These are phyloP conservation scores for Penicillium sp. DNA, from an alignment of 2,329 filamentous ascomycete species.

Conservation along the genomic window DNA sequence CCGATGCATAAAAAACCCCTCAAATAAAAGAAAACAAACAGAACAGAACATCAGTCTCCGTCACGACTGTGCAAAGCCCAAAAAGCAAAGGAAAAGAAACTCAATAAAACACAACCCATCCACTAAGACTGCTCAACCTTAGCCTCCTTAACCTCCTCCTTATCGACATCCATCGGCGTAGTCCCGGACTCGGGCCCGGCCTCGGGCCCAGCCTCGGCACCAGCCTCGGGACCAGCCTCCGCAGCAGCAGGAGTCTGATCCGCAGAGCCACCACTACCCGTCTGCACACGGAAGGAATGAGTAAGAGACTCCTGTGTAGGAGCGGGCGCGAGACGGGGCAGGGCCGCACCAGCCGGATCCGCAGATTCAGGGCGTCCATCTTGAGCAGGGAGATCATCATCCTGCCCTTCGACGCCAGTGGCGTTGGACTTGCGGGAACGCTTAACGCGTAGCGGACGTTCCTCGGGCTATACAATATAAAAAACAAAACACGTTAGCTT, in stretches of 20 bases:
- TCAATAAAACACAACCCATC: neutral
- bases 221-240: slow-evolving; percentile 4
- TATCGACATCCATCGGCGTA: slow-evolving; percentile 42
- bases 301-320: slow-evolving; percentile 40
- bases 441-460: slow-evolving; percentile 48
- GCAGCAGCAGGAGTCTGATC: slow-evolving; percentile 22
- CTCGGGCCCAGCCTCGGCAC: neutral
- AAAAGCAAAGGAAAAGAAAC: slow-evolving; percentile 8
- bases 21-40: slow-evolving; percentile 1
- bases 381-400: slow-evolving; percentile 26
- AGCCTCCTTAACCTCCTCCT: slow-evolving; percentile 35
- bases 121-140: slow-evolving; percentile 32
- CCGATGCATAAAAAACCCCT: slow-evolving; percentile 5
- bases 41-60: neutral
- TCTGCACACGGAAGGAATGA: slow-evolving; percentile 39
- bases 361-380: slow-evolving; percentile 25
- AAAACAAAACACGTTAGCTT: slow-evolving; percentile 3
- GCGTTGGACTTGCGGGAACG: slow-evolving; percentile 43
- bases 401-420: slow-evolving; percentile 25
- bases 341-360: slow-evolving; percentile 19
- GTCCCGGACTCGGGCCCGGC: slow-evolving; percentile 27
- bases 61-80: neutral
- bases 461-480: slow-evolving; percentile 40
- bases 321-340: slow-evolving; percentile 38
- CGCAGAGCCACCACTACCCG: slow-evolving; percentile 30